A percentile compares a stretch with the other conserved stretches of the same genome.
Conservation (phyloP, 2,329 filamentous ascomycete species). For the Xylariaceae sp. region DNA sequence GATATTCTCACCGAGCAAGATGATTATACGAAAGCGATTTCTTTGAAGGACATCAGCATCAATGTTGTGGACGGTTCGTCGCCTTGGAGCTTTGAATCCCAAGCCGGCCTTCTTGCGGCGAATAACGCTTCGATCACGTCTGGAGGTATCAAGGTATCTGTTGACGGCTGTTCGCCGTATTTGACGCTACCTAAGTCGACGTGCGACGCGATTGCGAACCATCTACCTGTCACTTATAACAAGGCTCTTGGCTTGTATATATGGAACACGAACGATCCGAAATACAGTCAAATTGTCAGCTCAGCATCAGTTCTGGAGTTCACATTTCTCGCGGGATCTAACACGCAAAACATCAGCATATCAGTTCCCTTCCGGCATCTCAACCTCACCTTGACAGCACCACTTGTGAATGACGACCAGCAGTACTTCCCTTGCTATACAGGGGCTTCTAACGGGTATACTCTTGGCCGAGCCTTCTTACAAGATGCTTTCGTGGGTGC, state of each 20-base stretch:
- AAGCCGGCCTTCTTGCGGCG: constrained; percentile 38
- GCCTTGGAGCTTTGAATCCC: constrained; percentile 44
- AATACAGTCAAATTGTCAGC: constrained; percentile 46
- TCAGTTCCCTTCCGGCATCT: constrained; percentile 50
- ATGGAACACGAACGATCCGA: constrained; percentile 45
- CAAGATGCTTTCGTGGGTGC: constrained; percentile 54
- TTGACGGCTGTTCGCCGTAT: constrained; percentile 48
- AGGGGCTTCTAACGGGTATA: constrained; percentile 33
- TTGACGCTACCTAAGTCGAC: constrained; percentile 47
- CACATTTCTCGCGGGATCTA: constrained; percentile 43
- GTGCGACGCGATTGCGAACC: constrained; percentile 46
- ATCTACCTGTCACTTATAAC: constrained; percentile 47
- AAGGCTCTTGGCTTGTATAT: constrained; percentile 46
- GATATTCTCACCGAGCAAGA: constrained; percentile 37
- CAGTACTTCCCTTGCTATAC: constrained; percentile 52
- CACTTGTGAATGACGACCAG: constrained; percentile 41
- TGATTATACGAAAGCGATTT: constrained; percentile 35
- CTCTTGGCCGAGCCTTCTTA: constrained; percentile 52
- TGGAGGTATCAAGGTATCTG: constrained; percentile 38
- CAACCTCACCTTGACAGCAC: constrained; percentile 48
- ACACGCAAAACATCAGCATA: constrained; percentile 45
- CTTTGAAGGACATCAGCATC: constrained; percentile 49
- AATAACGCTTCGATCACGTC: constrained; percentile 37
- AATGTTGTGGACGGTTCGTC: constrained; percentile 48
- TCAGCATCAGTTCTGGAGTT: constrained; percentile 51